Evolutionary conservation across 2,329 filamentous ascomycete genomes (phyloP).

Genomic region (Aspergillus spinulosporus): DNA sequence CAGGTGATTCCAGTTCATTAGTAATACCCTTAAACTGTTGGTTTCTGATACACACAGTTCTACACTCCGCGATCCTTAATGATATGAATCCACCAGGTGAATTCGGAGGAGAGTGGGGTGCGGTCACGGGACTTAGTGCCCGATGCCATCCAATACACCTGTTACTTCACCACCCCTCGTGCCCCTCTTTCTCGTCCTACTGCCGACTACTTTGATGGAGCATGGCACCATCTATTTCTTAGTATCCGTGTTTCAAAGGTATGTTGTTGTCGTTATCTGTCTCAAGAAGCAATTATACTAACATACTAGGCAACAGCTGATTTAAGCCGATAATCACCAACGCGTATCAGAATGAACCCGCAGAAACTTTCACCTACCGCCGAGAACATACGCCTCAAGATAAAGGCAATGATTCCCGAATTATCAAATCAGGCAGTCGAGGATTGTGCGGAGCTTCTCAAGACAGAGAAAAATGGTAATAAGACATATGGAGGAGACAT

Average conservation of each 20-base stretch:
- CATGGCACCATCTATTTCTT: neutral
- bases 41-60: too few relatives aligned
- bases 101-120: neutral
- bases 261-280: neutral
- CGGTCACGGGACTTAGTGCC: conserved; percentile 5
- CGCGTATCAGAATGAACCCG: neutral
- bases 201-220: neutral
- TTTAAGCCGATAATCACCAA: neutral
- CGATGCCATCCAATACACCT: neutral
- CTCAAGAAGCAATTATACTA: neutral
- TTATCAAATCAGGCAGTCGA: neutral
- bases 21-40: neutral
- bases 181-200: neutral
- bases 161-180: conserved; percentile 1
- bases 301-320: neutral
- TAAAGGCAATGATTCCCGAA: neutral
- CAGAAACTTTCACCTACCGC: neutral
- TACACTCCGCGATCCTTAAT: too few relatives aligned
- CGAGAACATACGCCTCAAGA: neutral
- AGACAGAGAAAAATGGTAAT: neutral
- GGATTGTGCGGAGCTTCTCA: neutral
- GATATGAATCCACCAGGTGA: neutral
- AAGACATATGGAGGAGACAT: neutral
- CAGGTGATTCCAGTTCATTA: neutral
- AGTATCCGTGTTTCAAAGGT: neutral